Percentiles rank a stretch among this genome's conserved stretches.
These are phyloP conservation scores for Elsinoe necatrix DNA, from an alignment of 2,329 filamentous ascomycete species.

Conservation along the genomic window DNA sequence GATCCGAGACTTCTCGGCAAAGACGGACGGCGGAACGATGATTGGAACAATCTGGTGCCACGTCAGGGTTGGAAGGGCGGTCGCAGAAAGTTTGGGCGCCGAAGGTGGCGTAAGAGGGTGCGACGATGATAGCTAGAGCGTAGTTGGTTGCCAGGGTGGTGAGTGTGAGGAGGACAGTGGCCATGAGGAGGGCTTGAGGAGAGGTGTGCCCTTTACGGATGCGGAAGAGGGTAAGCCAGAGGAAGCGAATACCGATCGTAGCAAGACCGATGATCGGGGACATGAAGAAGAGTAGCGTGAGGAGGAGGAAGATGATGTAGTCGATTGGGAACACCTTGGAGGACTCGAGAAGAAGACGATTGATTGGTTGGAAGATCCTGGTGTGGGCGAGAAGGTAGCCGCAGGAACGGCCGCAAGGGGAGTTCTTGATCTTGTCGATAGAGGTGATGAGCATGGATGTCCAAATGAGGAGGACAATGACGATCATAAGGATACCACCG, in stretches of 20 bases:
- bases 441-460: constrained; percentile 89
- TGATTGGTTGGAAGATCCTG: constrained; percentile 90
- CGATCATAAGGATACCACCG: constrained; percentile 68
- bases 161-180: constrained; percentile 81
- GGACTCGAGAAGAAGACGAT: constrained; percentile 76
- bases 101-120: constrained; percentile 88
- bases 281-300: constrained; percentile 81
- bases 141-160: constrained; percentile 91
- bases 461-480: constrained; percentile 69
- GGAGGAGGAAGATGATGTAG: constrained; percentile 77
- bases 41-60: constrained; percentile 65
- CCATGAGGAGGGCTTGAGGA: constrained; percentile 83
- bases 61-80: constrained; percentile 53
- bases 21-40: constrained; percentile 64
- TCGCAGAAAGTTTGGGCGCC: constrained; percentile 93
- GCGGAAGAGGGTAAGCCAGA: constrained; percentile 89
- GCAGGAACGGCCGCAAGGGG: constrained; percentile 79
- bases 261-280: constrained; percentile 81
- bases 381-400: constrained; percentile 85
- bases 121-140: constrained; percentile 83
- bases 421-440: constrained; percentile 95
- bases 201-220: constrained; percentile 83
- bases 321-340: constrained; percentile 83
- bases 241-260: constrained; percentile 82
- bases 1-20: constrained; percentile 69